Evolutionary conservation across 306 rosid species (phyloP), one percentile per base, ranked within the genome.

Genomic region (Cajanus cajan): DNA sequence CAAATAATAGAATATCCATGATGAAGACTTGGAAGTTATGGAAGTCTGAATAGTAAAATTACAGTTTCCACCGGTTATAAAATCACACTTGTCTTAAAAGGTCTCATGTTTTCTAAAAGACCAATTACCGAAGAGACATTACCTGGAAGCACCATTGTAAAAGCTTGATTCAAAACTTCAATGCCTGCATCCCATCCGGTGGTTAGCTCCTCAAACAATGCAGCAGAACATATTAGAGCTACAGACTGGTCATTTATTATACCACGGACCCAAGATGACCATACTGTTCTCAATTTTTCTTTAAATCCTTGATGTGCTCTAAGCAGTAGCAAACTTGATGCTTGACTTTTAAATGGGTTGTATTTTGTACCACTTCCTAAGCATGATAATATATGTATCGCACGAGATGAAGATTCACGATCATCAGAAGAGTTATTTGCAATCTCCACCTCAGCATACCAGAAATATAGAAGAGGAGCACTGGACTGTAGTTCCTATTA

Each of bases 141-240:
- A 88, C 98, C 98, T 85, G 98, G 98, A 87, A 94, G 97, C 79
- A 92, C 98, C 90, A 86, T 86, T 75, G 91, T 81, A 84, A 94
- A 92, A 74, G 96, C 97, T 83, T 90, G 98, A 86, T 88, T 85
- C 70, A 94, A 78, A 86, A 92, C 86, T 73, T 87, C 97, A 85
- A 90, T 81, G 51, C 90, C 90, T 0, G 80, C 89, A 73, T 80
- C 83, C 90, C 89, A 89, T 68, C 98, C 97, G 21, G 92, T 67
- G 14, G 97, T 90, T 77, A 92, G 86, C 80, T 89, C 98, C 87
- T 92, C 97, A 78, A 92, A 93, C 79, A 91, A 85, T 71, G 98
- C 92, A 54, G 94, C 89, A 44, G 92, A 88, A 78, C 97, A 92
- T 79, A 92, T 50, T 54, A 94, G 88, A 82, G 97, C 90, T 28